Evolutionary conservation across 495 filamentous ascomycete species (phyloP).

Genomic region (Cryomyces antarcticus): DNA sequence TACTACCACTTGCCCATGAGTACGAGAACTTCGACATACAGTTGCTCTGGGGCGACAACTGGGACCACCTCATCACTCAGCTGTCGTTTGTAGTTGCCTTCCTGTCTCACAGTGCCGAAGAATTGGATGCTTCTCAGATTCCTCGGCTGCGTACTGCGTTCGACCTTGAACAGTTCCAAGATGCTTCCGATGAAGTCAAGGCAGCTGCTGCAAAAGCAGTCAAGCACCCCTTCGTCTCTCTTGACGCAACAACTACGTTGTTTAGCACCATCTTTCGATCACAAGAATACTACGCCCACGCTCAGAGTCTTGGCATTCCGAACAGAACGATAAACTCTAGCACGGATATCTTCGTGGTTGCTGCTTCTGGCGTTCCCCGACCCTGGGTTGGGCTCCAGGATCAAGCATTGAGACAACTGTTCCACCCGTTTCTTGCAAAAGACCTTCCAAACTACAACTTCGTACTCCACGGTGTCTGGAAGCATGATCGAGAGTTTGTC

Average conservation of each 20-base stretch:
- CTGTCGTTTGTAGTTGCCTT: slow-evolving; percentile 78
- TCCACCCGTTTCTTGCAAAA: slow-evolving; percentile 40
- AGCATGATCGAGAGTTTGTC: slow-evolving; percentile 67
- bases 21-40: slow-evolving; percentile 51
- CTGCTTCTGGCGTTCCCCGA: slow-evolving; percentile 47
- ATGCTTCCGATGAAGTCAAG: slow-evolving; percentile 47
- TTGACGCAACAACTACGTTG: slow-evolving; percentile 52
- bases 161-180: slow-evolving; percentile 51
- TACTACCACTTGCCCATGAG: slow-evolving; percentile 46
- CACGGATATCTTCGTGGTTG: slow-evolving; percentile 57
- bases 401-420: slow-evolving; percentile 37
- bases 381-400: slow-evolving; percentile 44
- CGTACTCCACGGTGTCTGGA: slow-evolving; percentile 76
- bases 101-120: slow-evolving; percentile 41
- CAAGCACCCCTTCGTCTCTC: slow-evolving; percentile 74
- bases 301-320: slow-evolving; percentile 24
- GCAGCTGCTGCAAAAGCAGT: slow-evolving; percentile 50
- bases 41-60: slow-evolving; percentile 74
- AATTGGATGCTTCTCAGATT: slow-evolving; percentile 65
- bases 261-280: slow-evolving; percentile 31
- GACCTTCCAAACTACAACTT: slow-evolving; percentile 54
- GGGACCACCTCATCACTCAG: slow-evolving; percentile 70
- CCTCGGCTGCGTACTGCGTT: slow-evolving; percentile 63
- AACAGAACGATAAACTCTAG: slow-evolving; percentile 47
- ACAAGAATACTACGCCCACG: slow-evolving; percentile 19